Base-by-base conservation (phyloP, 495 filamentous ascomycete species). In the Oidiodendron maius region DNA sequence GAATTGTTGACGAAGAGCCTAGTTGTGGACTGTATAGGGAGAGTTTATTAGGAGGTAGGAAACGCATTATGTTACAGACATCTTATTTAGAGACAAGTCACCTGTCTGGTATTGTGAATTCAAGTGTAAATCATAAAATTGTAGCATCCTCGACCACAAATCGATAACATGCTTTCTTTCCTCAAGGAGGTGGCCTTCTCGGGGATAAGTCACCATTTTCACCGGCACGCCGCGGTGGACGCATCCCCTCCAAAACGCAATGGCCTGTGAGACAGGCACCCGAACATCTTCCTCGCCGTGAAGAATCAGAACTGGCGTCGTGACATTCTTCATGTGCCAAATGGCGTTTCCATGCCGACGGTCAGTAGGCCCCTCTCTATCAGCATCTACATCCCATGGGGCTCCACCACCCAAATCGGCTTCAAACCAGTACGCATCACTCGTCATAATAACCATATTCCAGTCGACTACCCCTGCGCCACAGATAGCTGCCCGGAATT, bases 281-380 rank as follows among this genome's bases (percentile, higher is more conserved):
- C 30, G 3, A 37, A 22, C 30, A 47, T 47, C 44, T 20, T 47
- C 39, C 44, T 47, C 44, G 15, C 44, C 44, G 39, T 47, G 44
- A 6, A 47, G 18, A n/a, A 47, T 47, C 18, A 47, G n/a, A 37
- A 47, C 20, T 22, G 44, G 44, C n/a, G 30, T 47, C n/a, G 22
- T 39, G 16, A 39, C 28, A 47, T 37, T 21, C 15, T 47, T 32
- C 32, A 47, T 37, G 17, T 47, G 32, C 44, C 44, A 47, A 22
- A 47, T 37, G 11, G 44, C n/a, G 11, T 21, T 37, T 3, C 44
- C 44, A 2, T 12, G 20, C 17, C 44, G 15, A 15, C 18, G n/a
- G 13, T 37, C 3, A 37, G 35, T 37, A 23, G 22, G 20, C 10
- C 18, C 9, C 30, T 11, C 28, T 9, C 25, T 24, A 34, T 17